Evolutionary conservation across 2,329 filamentous ascomycete genomes (phyloP), one percentile per base, ranked within the genome.

Genomic region (Penicillium sp.): DNA sequence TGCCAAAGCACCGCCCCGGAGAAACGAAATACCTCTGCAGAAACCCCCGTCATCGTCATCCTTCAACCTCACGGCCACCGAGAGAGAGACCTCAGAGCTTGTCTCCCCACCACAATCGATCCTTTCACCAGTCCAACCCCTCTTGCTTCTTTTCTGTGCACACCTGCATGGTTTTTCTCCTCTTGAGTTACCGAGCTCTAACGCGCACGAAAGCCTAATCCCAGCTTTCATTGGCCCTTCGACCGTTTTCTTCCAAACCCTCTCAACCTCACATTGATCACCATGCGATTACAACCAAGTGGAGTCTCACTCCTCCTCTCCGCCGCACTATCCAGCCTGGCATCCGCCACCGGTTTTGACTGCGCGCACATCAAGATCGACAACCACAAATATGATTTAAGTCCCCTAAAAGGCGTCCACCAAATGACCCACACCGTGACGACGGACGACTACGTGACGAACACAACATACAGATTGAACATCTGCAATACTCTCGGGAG

Each of bases 321-420:
- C 39, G 42, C 64, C 14, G 45, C 69, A 10, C 51, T 71, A 9
- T 56, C 70, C 14, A 48, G 61, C n/a, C 56, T 74, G 11, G 61
- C 60, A 9, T 56, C 67, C 9, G 71, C 71, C 1, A 41, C 61
- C 38, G 67, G 60, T 48, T 73, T 76, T 58, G 70, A 76, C 60
- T 77, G 75, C 65, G 54, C 61, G 7, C 47, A 73, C 32, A 68
- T 77, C 49, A 66, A 62, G 27, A 58, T 68, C 23, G 69, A 74
- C 45, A 63, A 62, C 35, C 67, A 71, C 61, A 73, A 71, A 53
- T 77, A 74, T 49, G 69, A 76, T 51, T 61, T 77, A 29, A 72
- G 67, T 35, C 59, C 67, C 34, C 63, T 77, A 39, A 67, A 66
- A 38, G 74, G 74, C 10, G 70, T 72, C 2, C 75, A 77, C 55